Conservation (phyloP, 495 filamentous ascomycete genomes). For the Penicillium salamii region DNA sequence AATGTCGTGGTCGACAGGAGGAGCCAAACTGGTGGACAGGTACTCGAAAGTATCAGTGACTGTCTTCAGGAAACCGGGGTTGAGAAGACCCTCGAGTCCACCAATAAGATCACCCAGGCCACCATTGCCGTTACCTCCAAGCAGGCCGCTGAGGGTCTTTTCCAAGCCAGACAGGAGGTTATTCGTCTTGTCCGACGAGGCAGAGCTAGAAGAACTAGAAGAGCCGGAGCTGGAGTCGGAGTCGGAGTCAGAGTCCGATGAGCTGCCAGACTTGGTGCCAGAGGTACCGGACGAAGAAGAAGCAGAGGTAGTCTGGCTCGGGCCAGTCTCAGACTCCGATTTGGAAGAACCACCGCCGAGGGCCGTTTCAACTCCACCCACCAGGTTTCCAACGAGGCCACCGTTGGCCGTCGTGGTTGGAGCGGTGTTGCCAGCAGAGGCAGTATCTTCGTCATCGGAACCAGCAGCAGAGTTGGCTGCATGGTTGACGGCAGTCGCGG, state of each 20-base stretch:
- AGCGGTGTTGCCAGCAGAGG: neutral
- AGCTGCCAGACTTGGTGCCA: conserved; percentile 1
- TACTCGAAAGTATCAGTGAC: conserved; percentile 35
- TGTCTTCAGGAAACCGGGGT: conserved; percentile 24
- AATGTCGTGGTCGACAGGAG: conserved; percentile 39
- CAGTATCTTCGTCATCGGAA: neutral
- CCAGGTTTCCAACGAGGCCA: neutral
- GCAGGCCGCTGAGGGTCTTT: neutral
- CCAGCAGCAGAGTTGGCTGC: conserved; percentile 1
- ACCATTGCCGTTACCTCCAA: conserved; percentile 5
- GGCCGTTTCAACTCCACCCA: neutral
- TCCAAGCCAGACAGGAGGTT: neutral
- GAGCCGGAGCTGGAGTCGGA: conserved; percentile 5
- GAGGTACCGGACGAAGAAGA: conserved; percentile 1
- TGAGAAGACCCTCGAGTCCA: conserved; percentile 17
- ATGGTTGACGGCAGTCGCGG: neutral
- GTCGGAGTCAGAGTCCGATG: too few species aligned
- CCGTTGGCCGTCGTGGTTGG: neutral
- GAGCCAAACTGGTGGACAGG: conserved; percentile 34
- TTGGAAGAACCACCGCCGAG: neutral
- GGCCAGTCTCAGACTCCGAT: neutral
- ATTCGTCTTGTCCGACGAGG: too few species aligned
- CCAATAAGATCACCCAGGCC: conserved; percentile 8
- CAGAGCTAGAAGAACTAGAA: conserved; percentile 1
- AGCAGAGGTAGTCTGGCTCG: neutral